Percentiles rank a stretch among this genome's conserved stretches.
These are phyloP conservation scores for Lecanicillium sp. DNA, from an alignment of 2,329 filamentous ascomycete species.

Conservation along the genomic window DNA sequence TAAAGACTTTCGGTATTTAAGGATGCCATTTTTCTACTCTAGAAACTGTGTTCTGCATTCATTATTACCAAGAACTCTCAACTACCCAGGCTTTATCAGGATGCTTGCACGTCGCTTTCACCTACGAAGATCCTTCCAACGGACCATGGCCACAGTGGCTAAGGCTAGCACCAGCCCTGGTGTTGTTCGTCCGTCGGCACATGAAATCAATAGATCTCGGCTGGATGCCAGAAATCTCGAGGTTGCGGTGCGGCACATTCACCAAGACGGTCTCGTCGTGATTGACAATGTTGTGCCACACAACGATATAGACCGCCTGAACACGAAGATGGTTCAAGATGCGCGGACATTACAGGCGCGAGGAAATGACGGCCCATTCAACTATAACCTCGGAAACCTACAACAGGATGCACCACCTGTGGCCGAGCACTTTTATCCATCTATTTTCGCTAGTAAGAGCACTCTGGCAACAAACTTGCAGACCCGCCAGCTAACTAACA, in stretches of 20 bases:
- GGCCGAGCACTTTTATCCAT: slow-evolving; percentile 36
- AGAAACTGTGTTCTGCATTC: neutral
- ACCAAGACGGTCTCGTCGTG: slow-evolving; percentile 49
- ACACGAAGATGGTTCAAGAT: slow-evolving; percentile 52
- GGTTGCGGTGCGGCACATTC: slow-evolving; percentile 41
- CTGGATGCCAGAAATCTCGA: slow-evolving; percentile 46
- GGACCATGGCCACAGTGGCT: slow-evolving; percentile 6
- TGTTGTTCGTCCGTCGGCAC: slow-evolving; percentile 26
- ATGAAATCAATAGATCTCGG: slow-evolving; percentile 28
- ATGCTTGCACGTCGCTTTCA: too few species aligned
- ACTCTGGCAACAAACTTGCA: neutral
- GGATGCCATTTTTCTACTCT: neutral
- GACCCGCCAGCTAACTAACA: neutral
- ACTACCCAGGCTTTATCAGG: neutral
- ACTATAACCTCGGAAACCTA: slow-evolving; percentile 55
- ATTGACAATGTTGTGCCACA: slow-evolving; percentile 45
- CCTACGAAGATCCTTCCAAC: neutral
- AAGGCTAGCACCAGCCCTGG: slow-evolving; percentile 8
- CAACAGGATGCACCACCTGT: slow-evolving; percentile 53
- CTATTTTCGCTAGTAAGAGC: slow-evolving; percentile 45
- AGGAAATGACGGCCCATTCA: slow-evolving; percentile 50
- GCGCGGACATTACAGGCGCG: slow-evolving; percentile 40
- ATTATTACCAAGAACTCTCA: neutral
- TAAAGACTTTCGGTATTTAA: neutral
- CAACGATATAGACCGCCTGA: slow-evolving; percentile 44